Evolutionary conservation across 2,329 filamentous ascomycete genomes (phyloP), one percentile per base, ranked within the genome.

Genomic region (Pseudogymnoascus sp.): DNA sequence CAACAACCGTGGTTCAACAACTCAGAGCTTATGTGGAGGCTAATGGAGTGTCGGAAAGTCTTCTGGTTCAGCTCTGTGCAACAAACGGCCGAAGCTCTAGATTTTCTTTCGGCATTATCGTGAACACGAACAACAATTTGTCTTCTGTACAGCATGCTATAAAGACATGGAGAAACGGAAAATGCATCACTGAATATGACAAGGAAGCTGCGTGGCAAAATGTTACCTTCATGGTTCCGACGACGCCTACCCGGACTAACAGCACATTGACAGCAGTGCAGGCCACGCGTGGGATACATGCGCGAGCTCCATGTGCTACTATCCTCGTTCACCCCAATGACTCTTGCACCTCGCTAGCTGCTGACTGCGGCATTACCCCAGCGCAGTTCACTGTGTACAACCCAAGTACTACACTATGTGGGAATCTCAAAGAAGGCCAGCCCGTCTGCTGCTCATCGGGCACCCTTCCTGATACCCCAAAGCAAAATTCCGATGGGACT

Each of bases 361-460:
- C 65, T 4, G 68, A 69, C 37, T 80, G 78, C 60, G 72, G 74
- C 4, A 75, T 80, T 12, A 72, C 73, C 0, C 64, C 65, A 1
- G 58, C 65, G 9, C 69, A 79, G 45, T 75, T 79, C 52, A 71
- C 65, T 13, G 72, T 74, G 60, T 77, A 72, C 65, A 80, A 80
- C 64, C 60, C 21, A 27, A 27, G 25, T 9, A 27, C 21, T 55
- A 13, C n/a, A 5, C 60, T 73, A 6, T 74, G 72, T 63, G 65
- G 66, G 1, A 65, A 61, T 12, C 64, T 75, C 6, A 29, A 35
- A 5, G 40, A 62, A 2, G 69, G 68, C 1, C 64, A 74, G 55
- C 60, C 67, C 52, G 70, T 74, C 8, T 75, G 73, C 63, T 76
- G 74, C 62, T 70, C 68, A 0, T 45, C 64, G 3, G 73, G 73